phyloP scores from a whole-genome alignment of 2,329 filamentous ascomycete genomes.

The Colletotrichum tofieldiae region DNA sequence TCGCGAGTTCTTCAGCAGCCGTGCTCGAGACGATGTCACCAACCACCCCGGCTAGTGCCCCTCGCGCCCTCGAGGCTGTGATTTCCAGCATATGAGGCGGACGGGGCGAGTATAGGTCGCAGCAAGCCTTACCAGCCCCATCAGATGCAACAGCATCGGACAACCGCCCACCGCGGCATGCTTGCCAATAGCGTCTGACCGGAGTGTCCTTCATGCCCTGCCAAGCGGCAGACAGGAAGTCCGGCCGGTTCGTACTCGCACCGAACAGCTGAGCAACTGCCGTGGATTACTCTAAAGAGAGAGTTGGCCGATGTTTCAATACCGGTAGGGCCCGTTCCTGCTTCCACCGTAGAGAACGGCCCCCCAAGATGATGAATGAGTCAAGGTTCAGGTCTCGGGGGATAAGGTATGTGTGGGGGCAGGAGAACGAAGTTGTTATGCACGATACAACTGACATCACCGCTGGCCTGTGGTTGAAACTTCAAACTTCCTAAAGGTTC shows the following conservation, averaged over 20 bases:
- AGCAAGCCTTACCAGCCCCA: conserved; percentile 12
- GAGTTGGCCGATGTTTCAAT: conserved; percentile 4
- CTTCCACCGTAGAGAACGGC: background rate
- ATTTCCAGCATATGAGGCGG: conserved; percentile 6
- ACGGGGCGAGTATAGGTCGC: background rate
- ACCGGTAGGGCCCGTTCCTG: background rate
- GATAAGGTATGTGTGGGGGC: conserved; percentile 16
- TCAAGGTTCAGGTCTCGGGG: conserved; percentile 6
- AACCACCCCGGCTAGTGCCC: background rate
- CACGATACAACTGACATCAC: conserved; percentile 23
- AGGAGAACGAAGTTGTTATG: conserved; percentile 24
- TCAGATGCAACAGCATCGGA: conserved; percentile 24
- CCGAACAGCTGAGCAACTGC: conserved; percentile 9
- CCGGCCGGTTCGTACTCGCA: background rate
- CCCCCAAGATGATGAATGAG: background rate
- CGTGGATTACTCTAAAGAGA: background rate
- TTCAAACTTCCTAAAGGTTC: background rate
- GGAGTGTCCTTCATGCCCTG: background rate
- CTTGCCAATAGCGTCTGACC: conserved; percentile 12
- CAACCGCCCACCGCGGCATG: conserved; percentile 27
- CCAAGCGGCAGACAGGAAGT: background rate
- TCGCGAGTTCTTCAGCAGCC: conserved; percentile 23
- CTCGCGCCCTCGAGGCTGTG: background rate
- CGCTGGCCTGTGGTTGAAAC: background rate
- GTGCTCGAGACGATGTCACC: conserved; percentile 24